Evolutionary conservation across 139 green algal species (phyloP).

Genomic region (Yamagishiella unicocca): DNA sequence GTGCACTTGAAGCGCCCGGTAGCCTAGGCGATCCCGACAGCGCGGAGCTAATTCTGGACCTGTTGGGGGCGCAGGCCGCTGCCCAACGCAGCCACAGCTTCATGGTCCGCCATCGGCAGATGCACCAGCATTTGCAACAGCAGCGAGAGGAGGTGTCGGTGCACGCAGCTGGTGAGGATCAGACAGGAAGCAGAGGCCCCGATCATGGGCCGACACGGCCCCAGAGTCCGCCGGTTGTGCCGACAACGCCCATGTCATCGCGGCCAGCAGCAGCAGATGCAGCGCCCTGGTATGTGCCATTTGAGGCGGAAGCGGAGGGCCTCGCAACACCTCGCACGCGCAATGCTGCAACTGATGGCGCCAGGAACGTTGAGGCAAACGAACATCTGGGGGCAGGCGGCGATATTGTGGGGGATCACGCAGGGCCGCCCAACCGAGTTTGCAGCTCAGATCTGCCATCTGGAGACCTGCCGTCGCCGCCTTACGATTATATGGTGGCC

Average conservation of each 20-base stretch:
- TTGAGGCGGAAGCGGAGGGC: too few relatives aligned
- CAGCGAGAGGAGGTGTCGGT: neutral
- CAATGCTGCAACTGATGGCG: too few relatives aligned
- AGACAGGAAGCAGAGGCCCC: neutral
- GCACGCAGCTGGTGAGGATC: neutral
- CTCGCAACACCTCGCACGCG: too few relatives aligned
- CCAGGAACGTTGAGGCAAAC: too few relatives aligned
- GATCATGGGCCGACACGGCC: too few relatives aligned
- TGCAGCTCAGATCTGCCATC: neutral
- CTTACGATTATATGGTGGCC: constrained; percentile 8
- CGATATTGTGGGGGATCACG: too few relatives aligned
- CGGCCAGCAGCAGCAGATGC: too few relatives aligned
- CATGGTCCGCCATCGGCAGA: neutral
- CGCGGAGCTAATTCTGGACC: constrained; percentile 39
- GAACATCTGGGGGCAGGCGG: too few relatives aligned
- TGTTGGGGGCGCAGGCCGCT: constrained; percentile 30
- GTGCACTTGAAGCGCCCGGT: too few relatives aligned
- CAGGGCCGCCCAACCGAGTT: neutral
- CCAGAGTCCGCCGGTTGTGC: too few relatives aligned
- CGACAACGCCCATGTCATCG: too few relatives aligned
- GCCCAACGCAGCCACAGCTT: constrained; percentile 43
- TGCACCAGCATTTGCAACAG: constrained; percentile 31
- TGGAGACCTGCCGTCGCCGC: neutral
- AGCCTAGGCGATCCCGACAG: neutral
- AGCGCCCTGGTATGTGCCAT: neutral